Base-by-base conservation (phyloP, 768 basidiomycete species). In the Termitomyces sp. region DNA sequence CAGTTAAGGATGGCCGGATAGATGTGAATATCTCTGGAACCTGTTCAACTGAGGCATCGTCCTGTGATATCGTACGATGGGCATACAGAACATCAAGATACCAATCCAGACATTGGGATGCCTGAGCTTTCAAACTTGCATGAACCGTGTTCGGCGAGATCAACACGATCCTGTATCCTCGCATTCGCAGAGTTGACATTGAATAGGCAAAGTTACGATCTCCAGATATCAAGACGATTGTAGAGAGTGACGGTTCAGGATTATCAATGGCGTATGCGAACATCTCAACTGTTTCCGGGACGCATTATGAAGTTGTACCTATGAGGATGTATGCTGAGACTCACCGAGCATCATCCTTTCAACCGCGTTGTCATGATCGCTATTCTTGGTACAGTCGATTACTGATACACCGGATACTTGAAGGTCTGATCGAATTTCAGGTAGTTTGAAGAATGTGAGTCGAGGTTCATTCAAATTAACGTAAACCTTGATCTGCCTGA, bases 181-280 rank as follows among this genome's bases (percentile, higher is more conserved):
- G 77, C 55, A 82, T 72, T 35, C 79, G 78, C 41, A 88, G 69
- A 28, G 73, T 74, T 1, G 86, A 80, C 35, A 86, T 67, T 9
- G 81, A 80, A 65, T 86, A 87, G 5, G 80, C 79, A 60, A 86
- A 82, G 65, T 87, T 85, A 40, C 83, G 75, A 68, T 88, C 84
- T 9, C 81, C 83, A 0, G 85, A 77, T 60, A 90, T 83, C 28
- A 90, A 71, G 30, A 87, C 67, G 58, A 86, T 68, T 8, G 84
- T 85, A n/a, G 78, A 65, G 55, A 79, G 77, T 24, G 33, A 24
- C 8, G 43, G 24, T 1, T 75, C 56, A 5, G 77, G 71, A 61
- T 80, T 78, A 68, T 88, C 86, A 64, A 85, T 77, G 18, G 82
- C 85, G 63, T 82, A 79, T 3, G 79, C 73, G 54, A 88, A 68